Base-by-base conservation (phyloP, 2,329 filamentous ascomycete genomes). In the Eurotiales sp. region DNA sequence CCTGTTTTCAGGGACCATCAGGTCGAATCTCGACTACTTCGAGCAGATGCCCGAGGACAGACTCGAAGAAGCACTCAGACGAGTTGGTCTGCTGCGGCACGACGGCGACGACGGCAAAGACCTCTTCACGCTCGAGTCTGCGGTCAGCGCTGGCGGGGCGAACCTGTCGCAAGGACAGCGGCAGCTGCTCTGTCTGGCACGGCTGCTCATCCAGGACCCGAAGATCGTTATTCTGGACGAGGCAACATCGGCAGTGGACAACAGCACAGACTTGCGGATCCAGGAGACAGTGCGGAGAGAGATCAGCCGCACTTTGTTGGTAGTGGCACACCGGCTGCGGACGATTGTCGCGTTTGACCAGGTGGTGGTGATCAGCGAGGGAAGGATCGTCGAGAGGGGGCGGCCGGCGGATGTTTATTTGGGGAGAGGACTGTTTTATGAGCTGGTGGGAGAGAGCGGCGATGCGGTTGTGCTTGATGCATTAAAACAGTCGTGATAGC, bases 1-100 rank as follows among this genome's bases (percentile, higher is more conserved):
- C 1, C 77, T 93, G 6, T 92, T 93, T 71, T 88, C 85, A 1
- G 88, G 88, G 21, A 90, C 87, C 0, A 74, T 93, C 17, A 79
- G 88, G 41, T 83, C 78, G 40, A 92, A 92, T 61, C 77, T 93
- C 4, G 88, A 93, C 61, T 85, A 88, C 1, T 90, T 91, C 60
- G 76, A 85, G 50, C 76, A 86, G 54, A 81, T 88, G 61, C 79
- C 75, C 1, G 87, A 92, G 56, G 75, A 72, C 0, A 84, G 86
- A 59, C 79, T 92, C 3, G 77, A 78, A 27, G 85, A 88, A 58
- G 86, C 84, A 0, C 75, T 93, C 1, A 74, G 78, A 32, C 81
- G 86, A 4, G 87, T 90, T 6, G 85, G 90, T 60, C 78, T 91
- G 14, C 69, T 82, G 70, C 17, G 36, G 2, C 5, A 22, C 10